Base-by-base conservation (phyloP, 2,329 filamentous ascomycete species). In the Rugonectria rugulosa region DNA sequence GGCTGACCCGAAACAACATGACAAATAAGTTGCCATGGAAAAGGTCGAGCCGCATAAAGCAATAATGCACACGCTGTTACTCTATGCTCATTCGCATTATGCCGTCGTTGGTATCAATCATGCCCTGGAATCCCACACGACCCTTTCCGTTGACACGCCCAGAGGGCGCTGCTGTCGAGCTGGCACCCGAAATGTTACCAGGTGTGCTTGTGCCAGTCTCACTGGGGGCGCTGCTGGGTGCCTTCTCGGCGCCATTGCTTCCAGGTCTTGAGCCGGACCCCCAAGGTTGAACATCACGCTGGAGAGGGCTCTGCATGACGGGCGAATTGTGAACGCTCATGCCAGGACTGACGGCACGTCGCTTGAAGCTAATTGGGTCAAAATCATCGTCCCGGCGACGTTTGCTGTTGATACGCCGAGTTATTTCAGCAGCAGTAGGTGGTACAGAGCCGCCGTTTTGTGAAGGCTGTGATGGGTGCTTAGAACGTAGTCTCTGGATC, bases 21-120 rank as follows among this genome's bases (percentile, higher is more conserved):
- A 43, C 42, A 17, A 23, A 15, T 20, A 14, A 21, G 19, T 5
- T 17, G 31, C 42, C 19, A 34, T 40, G 9, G 8, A 20, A 23
- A 23, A 24, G 17, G 17, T n/a, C 11, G 15, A 4, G n/a, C 2
- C 5, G 1, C 11, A 36, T 14, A 4, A 17, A 32, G 24, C 15
- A 19, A 19, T 11, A n/a, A 7, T 26, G 7, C 32, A 40, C n/a
- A 34, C n/a, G n/a, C n/a, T 42, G 26, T 40, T 77, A 97, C 73
- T 97, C 93, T 68, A 97, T 97, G 73, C 91, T 97, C 90, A 98
- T 95, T 67, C 94, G 92, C 89, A 97, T 97, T 62, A 97, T 81
- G 2, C 92, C 91, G 72, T 97, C 94, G 70, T 92, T 92, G n/a
- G 94, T 94, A 74, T 97, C 94, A 15, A 86, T 89, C 93, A 98